A percentile compares a stretch with the other conserved stretches of the same genome.
These are phyloP conservation scores for Rhizopus arrhizus DNA, from an alignment of 371 early-diverging fungal genomes.

Conservation along the genomic window DNA sequence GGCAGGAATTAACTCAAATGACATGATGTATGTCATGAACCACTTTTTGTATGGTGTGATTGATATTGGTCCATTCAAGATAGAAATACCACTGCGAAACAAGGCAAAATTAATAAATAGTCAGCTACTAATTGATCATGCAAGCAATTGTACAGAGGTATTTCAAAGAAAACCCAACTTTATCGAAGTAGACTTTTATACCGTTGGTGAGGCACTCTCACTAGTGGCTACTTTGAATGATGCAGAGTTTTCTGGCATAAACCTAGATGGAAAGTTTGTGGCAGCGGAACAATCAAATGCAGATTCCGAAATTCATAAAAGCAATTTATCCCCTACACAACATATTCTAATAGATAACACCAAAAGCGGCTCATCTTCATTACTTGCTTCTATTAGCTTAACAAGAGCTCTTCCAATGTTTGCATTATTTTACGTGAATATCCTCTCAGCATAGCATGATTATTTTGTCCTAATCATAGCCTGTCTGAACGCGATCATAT, in stretches of 20 bases:
- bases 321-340: constrained; percentile 4
- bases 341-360: constrained; percentile 17
- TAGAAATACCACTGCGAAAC: constrained; percentile 40
- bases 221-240: constrained; percentile 60
- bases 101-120: constrained; percentile 44
- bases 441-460: no score
- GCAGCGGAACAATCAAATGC: background rate
- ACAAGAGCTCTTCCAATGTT: no score
- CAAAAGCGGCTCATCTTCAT: background rate
- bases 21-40: constrained; percentile 59
- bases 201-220: constrained; percentile 51
- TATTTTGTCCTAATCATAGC: no score
- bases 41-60: constrained; percentile 56
- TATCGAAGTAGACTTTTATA: constrained; percentile 77
- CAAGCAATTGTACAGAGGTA: constrained; percentile 35
- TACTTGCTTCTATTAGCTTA: no score
- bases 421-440: no score
- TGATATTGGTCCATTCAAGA: constrained; percentile 24
- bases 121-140: constrained; percentile 34
- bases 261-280: background rate
- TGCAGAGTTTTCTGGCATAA: constrained; percentile 31
- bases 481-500: no score
- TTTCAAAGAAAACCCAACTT: constrained; percentile 62
- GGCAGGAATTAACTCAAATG: constrained; percentile 15
- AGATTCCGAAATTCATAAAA: background rate